Conservation (phyloP, 2,329 filamentous ascomycete genomes). For the Pyricularia pennisetigena region DNA sequence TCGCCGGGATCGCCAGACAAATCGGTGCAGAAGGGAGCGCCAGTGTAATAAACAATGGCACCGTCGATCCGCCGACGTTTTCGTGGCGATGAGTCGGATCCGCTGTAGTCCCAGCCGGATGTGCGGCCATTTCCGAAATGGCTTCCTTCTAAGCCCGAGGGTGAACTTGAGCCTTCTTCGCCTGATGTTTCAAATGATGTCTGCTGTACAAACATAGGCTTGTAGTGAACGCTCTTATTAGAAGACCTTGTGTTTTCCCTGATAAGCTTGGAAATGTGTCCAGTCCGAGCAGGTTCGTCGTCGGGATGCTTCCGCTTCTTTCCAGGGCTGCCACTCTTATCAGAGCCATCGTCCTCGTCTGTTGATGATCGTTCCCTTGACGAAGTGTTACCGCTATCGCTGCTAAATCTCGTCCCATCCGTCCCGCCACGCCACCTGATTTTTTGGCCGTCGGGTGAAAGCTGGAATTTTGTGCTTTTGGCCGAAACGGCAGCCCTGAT, state of each 20-base stretch:
- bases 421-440: constrained; percentile 68
- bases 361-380: constrained; percentile 38
- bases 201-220: constrained; percentile 48
- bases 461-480: constrained; percentile 64
- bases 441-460: constrained; percentile 69
- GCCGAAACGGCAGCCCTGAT: constrained; percentile 62
- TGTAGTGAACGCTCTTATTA: constrained; percentile 49
- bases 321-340: constrained; percentile 25
- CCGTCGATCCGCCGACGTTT: constrained; percentile 54
- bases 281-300: constrained; percentile 13
- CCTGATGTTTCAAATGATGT: constrained; percentile 38
- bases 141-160: constrained; percentile 37
- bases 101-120: constrained; percentile 35
- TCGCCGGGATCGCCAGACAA: constrained; percentile 55
- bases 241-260: constrained; percentile 27
- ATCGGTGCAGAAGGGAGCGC: constrained; percentile 72
- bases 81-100: constrained; percentile 35
- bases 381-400: constrained; percentile 45
- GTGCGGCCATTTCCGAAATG: constrained; percentile 27
- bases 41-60: constrained; percentile 76
- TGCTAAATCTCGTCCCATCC: constrained; percentile 55
- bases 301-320: constrained; percentile 36
- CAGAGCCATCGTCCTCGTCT: constrained; percentile 33
- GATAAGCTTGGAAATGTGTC: constrained; percentile 24
- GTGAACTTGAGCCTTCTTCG: constrained; percentile 24